Conservation (phyloP, 1,284 basidiomycete species). For the Blastosporella zonata region DNA sequence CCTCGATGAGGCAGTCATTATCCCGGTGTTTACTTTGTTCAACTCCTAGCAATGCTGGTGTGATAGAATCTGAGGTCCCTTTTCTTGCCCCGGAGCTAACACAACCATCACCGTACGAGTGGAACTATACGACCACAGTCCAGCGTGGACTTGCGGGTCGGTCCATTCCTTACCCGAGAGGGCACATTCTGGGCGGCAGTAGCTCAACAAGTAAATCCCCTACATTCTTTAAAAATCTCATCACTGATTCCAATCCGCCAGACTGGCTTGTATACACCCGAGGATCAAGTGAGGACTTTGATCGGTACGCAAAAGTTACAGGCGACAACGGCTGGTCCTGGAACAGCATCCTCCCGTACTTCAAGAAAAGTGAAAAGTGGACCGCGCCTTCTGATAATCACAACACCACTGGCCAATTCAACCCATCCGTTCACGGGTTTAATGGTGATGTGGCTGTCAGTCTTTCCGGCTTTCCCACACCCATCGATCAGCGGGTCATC, state of each 20-base stretch:
- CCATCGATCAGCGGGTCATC: slow-evolving; percentile 23
- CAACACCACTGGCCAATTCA: slow-evolving; percentile 27
- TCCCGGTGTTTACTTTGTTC: not conserved
- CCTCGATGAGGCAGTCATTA: not conserved
- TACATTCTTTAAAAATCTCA: not conserved
- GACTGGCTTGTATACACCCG: slow-evolving; percentile 36
- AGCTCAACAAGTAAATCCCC: slow-evolving; percentile 34
- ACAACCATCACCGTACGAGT: slow-evolving; percentile 18
- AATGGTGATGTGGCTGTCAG: slow-evolving; percentile 28
- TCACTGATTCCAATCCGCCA: slow-evolving; percentile 12
- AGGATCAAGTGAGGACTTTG: slow-evolving; percentile 36
- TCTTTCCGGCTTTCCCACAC: slow-evolving; percentile 24
- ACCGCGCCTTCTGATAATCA: slow-evolving; percentile 25
- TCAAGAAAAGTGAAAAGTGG: slow-evolving; percentile 25
- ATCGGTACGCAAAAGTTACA: slow-evolving; percentile 32
- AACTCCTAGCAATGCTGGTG: slow-evolving; percentile 16
- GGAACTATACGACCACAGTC: slow-evolving; percentile 23
- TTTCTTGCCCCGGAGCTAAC: slow-evolving; percentile 14
- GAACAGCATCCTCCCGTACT: slow-evolving; percentile 31
- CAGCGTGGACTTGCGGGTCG: slow-evolving; percentile 19
- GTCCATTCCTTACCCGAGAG: slow-evolving; percentile 28
- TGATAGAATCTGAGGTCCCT: slow-evolving; percentile 17
- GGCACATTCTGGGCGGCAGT: slow-evolving; percentile 36
- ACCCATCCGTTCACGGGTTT: slow-evolving; percentile 30
- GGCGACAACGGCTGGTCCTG: slow-evolving; percentile 38